Percentiles rank a stretch among this genome's conserved stretches.
phyloP scores from a whole-genome alignment of 148 eudicot species.

The Drosera capensis region DNA sequence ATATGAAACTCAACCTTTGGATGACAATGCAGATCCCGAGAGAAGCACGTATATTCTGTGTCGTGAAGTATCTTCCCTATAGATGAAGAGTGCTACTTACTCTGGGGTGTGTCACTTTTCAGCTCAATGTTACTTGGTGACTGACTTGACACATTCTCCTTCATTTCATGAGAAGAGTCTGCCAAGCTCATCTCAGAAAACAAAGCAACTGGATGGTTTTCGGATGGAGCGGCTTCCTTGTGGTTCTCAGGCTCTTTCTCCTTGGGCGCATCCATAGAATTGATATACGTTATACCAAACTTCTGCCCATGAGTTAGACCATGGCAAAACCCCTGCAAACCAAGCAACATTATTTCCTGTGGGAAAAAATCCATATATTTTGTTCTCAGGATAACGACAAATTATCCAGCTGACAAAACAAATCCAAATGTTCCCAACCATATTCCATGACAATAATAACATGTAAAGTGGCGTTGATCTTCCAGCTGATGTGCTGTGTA shows the following conservation, averaged over 20 bases:
- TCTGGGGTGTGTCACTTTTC: slow-evolving; percentile 7
- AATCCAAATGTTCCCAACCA: too few relatives aligned
- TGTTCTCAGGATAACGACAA: too few relatives aligned
- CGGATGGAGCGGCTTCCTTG: slow-evolving; percentile 12
- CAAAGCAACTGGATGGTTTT: slow-evolving; percentile 18
- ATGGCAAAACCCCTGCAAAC: slow-evolving; percentile 64
- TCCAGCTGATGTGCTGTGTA: too few relatives aligned
- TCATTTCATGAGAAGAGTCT: slow-evolving; percentile 9
- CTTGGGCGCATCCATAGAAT: slow-evolving; percentile 17
- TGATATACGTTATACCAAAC: slow-evolving; percentile 45
- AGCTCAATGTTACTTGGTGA: slow-evolving; percentile 9
- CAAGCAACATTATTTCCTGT: slow-evolving; percentile 3
- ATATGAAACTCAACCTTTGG: too few relatives aligned
- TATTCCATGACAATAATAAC: too few relatives aligned
- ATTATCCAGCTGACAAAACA: too few relatives aligned
- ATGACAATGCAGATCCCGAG: too few relatives aligned
- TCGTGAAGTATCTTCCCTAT: too few relatives aligned
- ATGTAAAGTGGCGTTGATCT: too few relatives aligned
- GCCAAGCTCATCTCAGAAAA: slow-evolving; percentile 15
- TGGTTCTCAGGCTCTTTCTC: slow-evolving; percentile 20
- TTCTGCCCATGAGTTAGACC: slow-evolving; percentile 73
- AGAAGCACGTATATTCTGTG: too few relatives aligned
- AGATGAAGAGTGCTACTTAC: slow-evolving; percentile 5
- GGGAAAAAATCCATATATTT: not conserved
- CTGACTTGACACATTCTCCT: slow-evolving; percentile 9